phyloP scores from a whole-genome alignment of 2,329 filamentous ascomycete species.

The Eutypella sp. region DNA sequence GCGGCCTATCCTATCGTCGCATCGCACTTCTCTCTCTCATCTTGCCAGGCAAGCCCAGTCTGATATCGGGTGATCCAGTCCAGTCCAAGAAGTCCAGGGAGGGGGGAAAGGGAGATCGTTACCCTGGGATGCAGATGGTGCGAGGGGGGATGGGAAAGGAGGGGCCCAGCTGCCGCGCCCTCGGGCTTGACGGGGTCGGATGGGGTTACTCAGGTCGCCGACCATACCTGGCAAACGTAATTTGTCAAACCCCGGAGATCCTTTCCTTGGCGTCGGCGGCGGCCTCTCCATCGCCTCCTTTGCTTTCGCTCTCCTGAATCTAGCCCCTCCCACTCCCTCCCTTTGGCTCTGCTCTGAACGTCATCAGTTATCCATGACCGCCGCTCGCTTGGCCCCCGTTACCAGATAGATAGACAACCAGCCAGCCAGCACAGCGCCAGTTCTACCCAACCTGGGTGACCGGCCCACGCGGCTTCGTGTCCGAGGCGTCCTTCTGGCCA shows the following conservation, averaged over 20 bases:
- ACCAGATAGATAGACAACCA: not conserved
- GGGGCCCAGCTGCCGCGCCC: no score
- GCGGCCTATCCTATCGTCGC: no score
- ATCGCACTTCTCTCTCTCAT: no score
- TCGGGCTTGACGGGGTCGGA: constrained; percentile 15
- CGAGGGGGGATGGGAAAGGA: no score
- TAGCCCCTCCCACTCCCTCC: no score
- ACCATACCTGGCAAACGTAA: constrained; percentile 16
- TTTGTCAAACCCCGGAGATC: constrained; percentile 19
- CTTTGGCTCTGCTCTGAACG: no score
- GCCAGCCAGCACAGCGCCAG: not conserved
- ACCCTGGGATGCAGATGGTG: constrained; percentile 12
- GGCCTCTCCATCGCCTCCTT: constrained; percentile 12
- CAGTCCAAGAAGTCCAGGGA: no score
- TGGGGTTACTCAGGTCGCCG: constrained; percentile 22
- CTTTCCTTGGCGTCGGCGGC: constrained; percentile 17
- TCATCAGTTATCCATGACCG: no score
- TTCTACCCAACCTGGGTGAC: not conserved
- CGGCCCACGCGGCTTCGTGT: not conserved
- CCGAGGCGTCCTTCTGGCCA: no score
- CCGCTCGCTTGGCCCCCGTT: not conserved
- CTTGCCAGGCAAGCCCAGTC: no score
- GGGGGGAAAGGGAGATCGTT: constrained; percentile 14
- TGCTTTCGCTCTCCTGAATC: not conserved
- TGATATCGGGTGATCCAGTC: no score